phyloP scores from a whole-genome alignment of 495 filamentous ascomycete species.

The Neurospora intermedia region DNA sequence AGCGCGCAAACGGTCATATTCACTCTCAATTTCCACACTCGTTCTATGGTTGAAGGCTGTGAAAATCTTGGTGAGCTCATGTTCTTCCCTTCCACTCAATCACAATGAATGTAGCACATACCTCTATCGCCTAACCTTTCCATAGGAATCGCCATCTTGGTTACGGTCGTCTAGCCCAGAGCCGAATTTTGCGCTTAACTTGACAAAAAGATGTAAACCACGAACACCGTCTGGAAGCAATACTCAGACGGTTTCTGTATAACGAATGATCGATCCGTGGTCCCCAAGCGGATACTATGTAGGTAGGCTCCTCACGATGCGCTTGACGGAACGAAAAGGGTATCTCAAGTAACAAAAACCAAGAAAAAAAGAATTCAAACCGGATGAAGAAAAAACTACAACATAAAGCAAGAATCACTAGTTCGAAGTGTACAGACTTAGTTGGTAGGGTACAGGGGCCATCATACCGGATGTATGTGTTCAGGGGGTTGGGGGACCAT shows the following conservation, averaged over 20 bases:
- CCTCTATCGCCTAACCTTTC: background rate
- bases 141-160: background rate
- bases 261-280: background rate
- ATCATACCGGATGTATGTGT: background rate
- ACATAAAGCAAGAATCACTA: background rate
- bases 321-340: background rate
- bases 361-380: background rate
- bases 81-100: background rate
- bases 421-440: background rate
- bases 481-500: too few species aligned
- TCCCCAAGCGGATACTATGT: background rate
- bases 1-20: constrained; percentile 85
- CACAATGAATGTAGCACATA: background rate
- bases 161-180: background rate
- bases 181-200: background rate
- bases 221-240: background rate
- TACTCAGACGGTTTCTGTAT: background rate
- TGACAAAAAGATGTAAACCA: background rate
- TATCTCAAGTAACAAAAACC: background rate
- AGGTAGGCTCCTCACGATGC: background rate
- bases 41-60: constrained; percentile 74
- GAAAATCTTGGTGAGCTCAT: background rate
- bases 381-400: background rate
- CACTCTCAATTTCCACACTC: constrained; percentile 57
- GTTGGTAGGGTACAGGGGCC: background rate